Evolutionary conservation across 2,329 filamentous ascomycete genomes (phyloP), one percentile per base, ranked within the genome.

Genomic region (Ascocoryne sarcoides): DNA sequence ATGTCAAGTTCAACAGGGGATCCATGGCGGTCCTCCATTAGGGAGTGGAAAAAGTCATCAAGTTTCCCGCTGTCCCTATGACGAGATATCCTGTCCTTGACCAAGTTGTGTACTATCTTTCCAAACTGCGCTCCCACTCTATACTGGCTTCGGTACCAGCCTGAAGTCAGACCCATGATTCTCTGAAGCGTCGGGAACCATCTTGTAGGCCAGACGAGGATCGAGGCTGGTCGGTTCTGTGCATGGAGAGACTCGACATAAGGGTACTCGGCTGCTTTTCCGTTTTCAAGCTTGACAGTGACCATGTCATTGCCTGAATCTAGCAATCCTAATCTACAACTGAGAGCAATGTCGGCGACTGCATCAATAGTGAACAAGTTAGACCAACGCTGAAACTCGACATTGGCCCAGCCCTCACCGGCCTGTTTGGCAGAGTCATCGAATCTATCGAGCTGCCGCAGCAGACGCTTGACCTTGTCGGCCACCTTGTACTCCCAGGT

Each of bases 331-430:
- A 75, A 62, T n/a, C 60, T 62, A 38, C 72, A 65, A 1, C 62
- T 67, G 0, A 75, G 59, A 1, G 70, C 72, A 52, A 76, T 76
- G 39, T 75, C 69, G 12, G 68, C 70, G 37, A 76, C 75, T 2
- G 70, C 71, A 42, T 76, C 72, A 10, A 75, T 60, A 0, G 69
- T 71, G 53, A 76, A 75, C 59, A 71, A 72, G 54, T 74, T 76
- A 17, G 65, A 62, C 66, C 66, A 76, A 4, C 60, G 59, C 4
- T 70, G 65, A 40, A 68, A 70, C 48, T 76, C 68, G 14, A 76
- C 59, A 0, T 60, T 69, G 14, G 71, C n/a, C n/a, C n/a, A n/a
- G n/a, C n/a, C 40, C 35, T 72, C 68, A 39, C 37, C 14, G 40
- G 39, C 4, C 40, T 32, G 40, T 50, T 31, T 49, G 51, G 37